Conservation (phyloP, 768 basidiomycete species). For the Mycena pura region DNA sequence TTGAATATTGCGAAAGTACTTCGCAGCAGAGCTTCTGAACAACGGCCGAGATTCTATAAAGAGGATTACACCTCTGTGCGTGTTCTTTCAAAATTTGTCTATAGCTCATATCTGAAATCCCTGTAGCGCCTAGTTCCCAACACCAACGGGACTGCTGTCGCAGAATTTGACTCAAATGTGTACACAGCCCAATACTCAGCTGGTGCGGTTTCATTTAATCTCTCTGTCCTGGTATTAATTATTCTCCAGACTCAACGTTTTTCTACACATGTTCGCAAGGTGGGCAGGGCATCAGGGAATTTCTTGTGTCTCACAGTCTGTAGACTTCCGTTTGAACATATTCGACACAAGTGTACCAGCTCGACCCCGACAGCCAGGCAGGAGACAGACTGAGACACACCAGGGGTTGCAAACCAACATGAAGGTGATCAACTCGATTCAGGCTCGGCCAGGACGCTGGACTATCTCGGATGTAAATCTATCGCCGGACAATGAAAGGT, state of each 20-base stretch:
- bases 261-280: slow-evolving; percentile 94
- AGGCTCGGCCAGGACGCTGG: slow-evolving; percentile 82
- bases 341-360: slow-evolving; percentile 75
- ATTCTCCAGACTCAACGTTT: slow-evolving; percentile 76
- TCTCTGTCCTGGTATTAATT: not conserved
- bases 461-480: slow-evolving; percentile 95
- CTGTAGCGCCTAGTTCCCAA: slow-evolving; percentile 80
- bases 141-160: slow-evolving; percentile 79
- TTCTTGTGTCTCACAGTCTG: slow-evolving; percentile 2
- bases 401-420: slow-evolving; percentile 48
- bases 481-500: slow-evolving; percentile 88
- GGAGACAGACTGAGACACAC: slow-evolving; percentile 19
- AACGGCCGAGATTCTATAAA: slow-evolving; percentile 43
- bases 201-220: slow-evolving; percentile 45
- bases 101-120: not conserved
- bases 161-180: slow-evolving; percentile 72
- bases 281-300: slow-evolving; percentile 29
- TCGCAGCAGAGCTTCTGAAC: slow-evolving; percentile 45
- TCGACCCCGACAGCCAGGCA: slow-evolving; percentile 27
- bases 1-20: slow-evolving; percentile 59
- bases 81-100: slow-evolving; percentile 8
- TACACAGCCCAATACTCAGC: slow-evolving; percentile 88
- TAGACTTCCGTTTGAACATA: slow-evolving; percentile 89
- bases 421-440: slow-evolving; percentile 66
- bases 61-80: slow-evolving; percentile 67